A percentile compares a stretch with the other conserved stretches of the same genome.
Conservation (phyloP, 129 eudicot species). For the Daucus carota region DNA sequence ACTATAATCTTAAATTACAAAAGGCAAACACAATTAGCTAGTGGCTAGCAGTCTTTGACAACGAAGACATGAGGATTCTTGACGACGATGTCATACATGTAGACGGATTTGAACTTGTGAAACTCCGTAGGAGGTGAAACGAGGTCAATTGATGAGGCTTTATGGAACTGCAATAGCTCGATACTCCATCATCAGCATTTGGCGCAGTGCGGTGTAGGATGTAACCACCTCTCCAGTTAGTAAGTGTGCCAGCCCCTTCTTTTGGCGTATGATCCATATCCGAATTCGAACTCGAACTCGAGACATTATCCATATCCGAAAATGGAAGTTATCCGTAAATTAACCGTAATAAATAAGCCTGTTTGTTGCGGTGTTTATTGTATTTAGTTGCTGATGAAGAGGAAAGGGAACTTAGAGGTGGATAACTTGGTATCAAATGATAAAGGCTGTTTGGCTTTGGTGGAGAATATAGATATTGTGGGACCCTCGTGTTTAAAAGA, state of each 20-base stretch:
- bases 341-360: too few species aligned
- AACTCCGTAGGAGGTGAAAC: not conserved
- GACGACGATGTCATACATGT: slow-evolving; percentile 4
- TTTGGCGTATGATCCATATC: slow-evolving; percentile 4
- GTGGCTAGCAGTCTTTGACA: not conserved
- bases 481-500: not conserved
- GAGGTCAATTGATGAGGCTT: not conserved
- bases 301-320: too few species aligned
- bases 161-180: slow-evolving; percentile 1
- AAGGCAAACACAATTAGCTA: too few species aligned
- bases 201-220: slow-evolving; percentile 25
- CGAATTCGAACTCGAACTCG: not conserved
- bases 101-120: not conserved
- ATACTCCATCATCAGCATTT: slow-evolving; percentile 20
- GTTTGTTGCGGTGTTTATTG: too few species aligned
- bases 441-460: not conserved
- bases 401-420: not conserved
- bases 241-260: slow-evolving; percentile 31
- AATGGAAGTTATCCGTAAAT: too few species aligned
- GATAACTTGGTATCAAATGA: not conserved
- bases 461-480: slow-evolving; percentile 4
- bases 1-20: too few species aligned
- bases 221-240: slow-evolving; percentile 26
- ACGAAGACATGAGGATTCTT: not conserved
- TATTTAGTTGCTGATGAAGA: not conserved